Conservation (phyloP, 192 early-diverging fungal species). For the Tieghemiomyces parasiticus region DNA sequence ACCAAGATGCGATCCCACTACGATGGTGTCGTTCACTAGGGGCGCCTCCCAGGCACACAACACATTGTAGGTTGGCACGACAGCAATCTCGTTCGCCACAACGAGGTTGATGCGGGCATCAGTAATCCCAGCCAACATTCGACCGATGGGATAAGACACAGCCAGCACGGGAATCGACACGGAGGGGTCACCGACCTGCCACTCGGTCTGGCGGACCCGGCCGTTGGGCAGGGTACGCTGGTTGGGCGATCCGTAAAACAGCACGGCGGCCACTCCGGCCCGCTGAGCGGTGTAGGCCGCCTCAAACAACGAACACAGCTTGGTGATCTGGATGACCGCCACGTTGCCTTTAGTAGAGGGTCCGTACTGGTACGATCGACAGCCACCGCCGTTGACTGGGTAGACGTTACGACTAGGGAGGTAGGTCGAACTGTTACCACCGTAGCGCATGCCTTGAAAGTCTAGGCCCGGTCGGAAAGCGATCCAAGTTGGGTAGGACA, state of each 20-base stretch:
- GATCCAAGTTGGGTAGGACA: not conserved
- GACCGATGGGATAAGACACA: slow-evolving; percentile 36
- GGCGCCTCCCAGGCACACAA: slow-evolving; percentile 36
- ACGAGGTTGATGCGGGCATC: slow-evolving; percentile 23
- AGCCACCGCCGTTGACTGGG: not conserved
- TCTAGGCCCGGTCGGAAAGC: not conserved
- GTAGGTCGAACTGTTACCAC: not conserved
- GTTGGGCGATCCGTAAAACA: slow-evolving; percentile 34
- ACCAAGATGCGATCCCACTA: slow-evolving; percentile 38
- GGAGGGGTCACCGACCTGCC: slow-evolving; percentile 48
- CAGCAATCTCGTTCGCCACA: slow-evolving; percentile 29
- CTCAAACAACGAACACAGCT: slow-evolving; percentile 33
- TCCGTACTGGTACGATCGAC: slow-evolving; percentile 9
- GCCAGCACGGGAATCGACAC: slow-evolving; percentile 44
- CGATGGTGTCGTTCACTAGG: slow-evolving; percentile 28
- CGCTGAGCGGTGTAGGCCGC: slow-evolving; percentile 38
- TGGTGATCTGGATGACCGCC: slow-evolving; percentile 29
- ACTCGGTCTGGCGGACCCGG: slow-evolving; percentile 38
- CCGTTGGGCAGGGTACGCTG: slow-evolving; percentile 27
- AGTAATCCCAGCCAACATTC: slow-evolving; percentile 21
- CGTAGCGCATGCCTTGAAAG: slow-evolving; percentile 9
- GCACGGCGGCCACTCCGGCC: slow-evolving; percentile 37
- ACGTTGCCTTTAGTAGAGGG: slow-evolving; percentile 30
- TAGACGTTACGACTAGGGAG: not conserved
- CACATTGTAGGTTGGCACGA: slow-evolving; percentile 48